Base-by-base conservation (phyloP, 257 asterid genomes). In the Buddleja alternifolia region DNA sequence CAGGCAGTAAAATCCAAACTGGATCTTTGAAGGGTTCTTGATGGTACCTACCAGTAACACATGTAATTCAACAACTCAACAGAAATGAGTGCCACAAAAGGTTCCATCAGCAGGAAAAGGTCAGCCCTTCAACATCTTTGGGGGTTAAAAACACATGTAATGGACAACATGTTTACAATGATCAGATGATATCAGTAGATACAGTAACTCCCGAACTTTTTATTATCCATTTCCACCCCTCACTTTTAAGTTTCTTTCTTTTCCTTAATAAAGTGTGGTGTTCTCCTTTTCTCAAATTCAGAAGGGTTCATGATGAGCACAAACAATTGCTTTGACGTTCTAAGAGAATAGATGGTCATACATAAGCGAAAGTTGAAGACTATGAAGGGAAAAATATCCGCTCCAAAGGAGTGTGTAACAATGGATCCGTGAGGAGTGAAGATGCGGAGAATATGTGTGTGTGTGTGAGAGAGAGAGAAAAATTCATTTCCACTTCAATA, bases 191-290 rank as follows among this genome's bases (percentile, higher is more conserved):
- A 10, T 23, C 42, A 19, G 64, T 42, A 42, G 65, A 32, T 14
- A 12, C 37, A 9, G 29, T 39, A 25, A 67, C 63, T 8, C 15
- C 14, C n/a, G 17, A 54, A 45, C 29, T 7, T 47, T 47, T 29
- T 8, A 48, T 44, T 45, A 34, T 20, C 29, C 39, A 60, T 72
- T 66, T 60, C 46, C 39, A 69, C 62, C 47, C n/a, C 48, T 53
- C 64, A 66, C 39, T 17, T 60, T 29, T 16, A 40, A 57, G 42
- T 21, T 66, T 52, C 34, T 70, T 23, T 47, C 62, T 36, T 17
- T 24, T n/a, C n/a, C n/a, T n/a, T n/a, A n/a, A n/a, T n/a, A n/a
- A 16, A 15, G 55, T 32, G 24, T 70, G 14, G 46, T 29, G 46
- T 6, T 5, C 15, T 48, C 25, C 55, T 48, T 48, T 48, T 46